Base-by-base conservation (phyloP, 2,329 filamentous ascomycete genomes). In the Talaromyces sp. region DNA sequence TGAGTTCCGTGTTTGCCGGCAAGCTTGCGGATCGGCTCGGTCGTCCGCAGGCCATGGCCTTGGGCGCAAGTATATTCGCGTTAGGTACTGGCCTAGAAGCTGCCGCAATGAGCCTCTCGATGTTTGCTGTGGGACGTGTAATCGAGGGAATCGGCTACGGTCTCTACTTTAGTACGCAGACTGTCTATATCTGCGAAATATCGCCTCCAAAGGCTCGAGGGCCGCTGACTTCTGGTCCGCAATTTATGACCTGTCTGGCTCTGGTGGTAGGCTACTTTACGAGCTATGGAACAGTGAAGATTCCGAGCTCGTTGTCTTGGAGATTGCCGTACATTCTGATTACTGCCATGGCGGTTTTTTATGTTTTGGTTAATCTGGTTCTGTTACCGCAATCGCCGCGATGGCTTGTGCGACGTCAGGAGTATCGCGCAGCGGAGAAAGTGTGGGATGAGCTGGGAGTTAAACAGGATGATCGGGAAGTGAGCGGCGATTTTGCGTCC, bases 1-100 rank as follows among this genome's bases (percentile, higher is more conserved):
- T 87, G 13, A 83, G 85, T 1, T 86, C 86, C 0, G 76, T 88
- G 34, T 84, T 88, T 63, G 85, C 84, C 0, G 82, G 87, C 0
- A 79, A 83, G 67, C 77, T 88, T 2, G 83, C 79, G 5, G 83
- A 83, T 68, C 77, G 72, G 68, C 79, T 84, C 5, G 47, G 47
- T 27, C 47, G 22, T 4, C 19, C 22, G 1, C 47, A 17, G 10
- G 47, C 47, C 15, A 25, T 51, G 19, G 47, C 47, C 13, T 15
- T 27, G 22, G 47, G 47, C 1, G 22, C 47, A 29, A 7, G 11
- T 15, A 13, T 51, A 4, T 51, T 51, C 15, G 47, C 22, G 3
- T 2, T 51, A 2, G 47, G 47, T 15, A 17, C 22, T 27, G 47
- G 11, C 1, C 4, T 51, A 15, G 47, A 51, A 15, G 47, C 47